These are phyloP conservation scores for Ehretia macrophylla DNA, from an alignment of 257 asterid species.

Conservation along the genomic window DNA sequence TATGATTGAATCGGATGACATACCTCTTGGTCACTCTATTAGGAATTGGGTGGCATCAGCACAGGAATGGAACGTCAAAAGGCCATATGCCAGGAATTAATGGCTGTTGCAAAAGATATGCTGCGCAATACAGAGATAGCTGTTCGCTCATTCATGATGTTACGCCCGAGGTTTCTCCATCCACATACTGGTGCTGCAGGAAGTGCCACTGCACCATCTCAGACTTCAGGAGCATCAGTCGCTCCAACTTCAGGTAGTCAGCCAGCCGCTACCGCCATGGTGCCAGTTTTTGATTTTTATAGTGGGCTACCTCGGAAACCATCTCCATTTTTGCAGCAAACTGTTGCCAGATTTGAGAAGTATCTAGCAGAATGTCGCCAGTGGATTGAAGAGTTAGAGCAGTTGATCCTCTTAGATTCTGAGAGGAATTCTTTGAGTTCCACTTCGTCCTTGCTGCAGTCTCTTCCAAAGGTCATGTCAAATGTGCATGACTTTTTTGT, in stretches of 20 bases:
- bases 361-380: conserved; percentile 77
- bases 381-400: conserved; percentile 96
- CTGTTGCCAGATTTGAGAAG: conserved; percentile 90
- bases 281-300: conserved; percentile 76
- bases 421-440: conserved; percentile 50
- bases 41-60: conserved; percentile 93
- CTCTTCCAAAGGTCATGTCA: conserved; percentile 88
- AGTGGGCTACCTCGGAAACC: conserved; percentile 92
- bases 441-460: conserved; percentile 68
- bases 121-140: conserved; percentile 87
- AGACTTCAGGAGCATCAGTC: conserved; percentile 51
- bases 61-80: conserved; percentile 83
- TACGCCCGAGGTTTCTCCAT: conserved; percentile 80
- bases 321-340: conserved; percentile 83
- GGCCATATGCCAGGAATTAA: conserved; percentile 71
- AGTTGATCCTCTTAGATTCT: conserved; percentile 61
- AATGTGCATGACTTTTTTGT: conserved; percentile 93
- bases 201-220: conserved; percentile 52
- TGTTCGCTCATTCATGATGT: conserved; percentile 88
- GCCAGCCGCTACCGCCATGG: conserved; percentile 50
- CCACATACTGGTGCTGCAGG: conserved; percentile 47
- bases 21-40: conserved; percentile 8
- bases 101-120: conserved; percentile 78
- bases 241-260: conserved; percentile 54
- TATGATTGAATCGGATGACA: neutral